phyloP scores from a whole-genome alignment of 306 rosid genomes.

The Cucurbita argyrosperma region DNA sequence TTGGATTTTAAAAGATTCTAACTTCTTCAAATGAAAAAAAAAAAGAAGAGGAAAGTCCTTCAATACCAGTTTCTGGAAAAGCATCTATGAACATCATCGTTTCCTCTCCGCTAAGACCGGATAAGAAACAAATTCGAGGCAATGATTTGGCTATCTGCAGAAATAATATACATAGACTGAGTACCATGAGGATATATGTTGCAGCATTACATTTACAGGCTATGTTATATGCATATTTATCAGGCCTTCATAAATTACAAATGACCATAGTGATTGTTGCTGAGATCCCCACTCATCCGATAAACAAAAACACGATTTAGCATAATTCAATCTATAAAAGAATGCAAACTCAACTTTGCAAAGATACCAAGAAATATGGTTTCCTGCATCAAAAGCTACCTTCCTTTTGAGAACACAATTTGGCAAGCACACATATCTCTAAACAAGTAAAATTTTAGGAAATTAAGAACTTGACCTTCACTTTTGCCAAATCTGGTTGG shows the following conservation, averaged over 20 bases:
- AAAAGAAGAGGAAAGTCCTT: not conserved
- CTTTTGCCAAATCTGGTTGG: slow-evolving; percentile 39
- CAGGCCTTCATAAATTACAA: not conserved
- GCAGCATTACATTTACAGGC: not conserved
- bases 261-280: not conserved
- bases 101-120: slow-evolving; percentile 92
- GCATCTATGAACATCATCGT: slow-evolving; percentile 91
- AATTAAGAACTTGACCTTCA: slow-evolving; percentile 35
- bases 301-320: not conserved
- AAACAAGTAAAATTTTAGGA: not conserved
- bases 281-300: not conserved
- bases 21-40: not conserved
- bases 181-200: not conserved
- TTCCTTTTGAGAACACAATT: not conserved
- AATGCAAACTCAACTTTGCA: not conserved
- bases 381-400: not conserved
- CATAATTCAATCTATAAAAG: not conserved
- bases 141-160: slow-evolving; percentile 54
- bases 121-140: slow-evolving; percentile 89
- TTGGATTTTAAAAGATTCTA: not conserved
- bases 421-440: not conserved
- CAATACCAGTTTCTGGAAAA: slow-evolving; percentile 69
- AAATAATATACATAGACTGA: not conserved
- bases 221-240: not conserved
- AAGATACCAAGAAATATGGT: not conserved